Evolutionary conservation across 169 alveolate genomes (phyloP), one percentile per base, ranked within the genome.

Genomic region (Eimeria zaria): DNA sequence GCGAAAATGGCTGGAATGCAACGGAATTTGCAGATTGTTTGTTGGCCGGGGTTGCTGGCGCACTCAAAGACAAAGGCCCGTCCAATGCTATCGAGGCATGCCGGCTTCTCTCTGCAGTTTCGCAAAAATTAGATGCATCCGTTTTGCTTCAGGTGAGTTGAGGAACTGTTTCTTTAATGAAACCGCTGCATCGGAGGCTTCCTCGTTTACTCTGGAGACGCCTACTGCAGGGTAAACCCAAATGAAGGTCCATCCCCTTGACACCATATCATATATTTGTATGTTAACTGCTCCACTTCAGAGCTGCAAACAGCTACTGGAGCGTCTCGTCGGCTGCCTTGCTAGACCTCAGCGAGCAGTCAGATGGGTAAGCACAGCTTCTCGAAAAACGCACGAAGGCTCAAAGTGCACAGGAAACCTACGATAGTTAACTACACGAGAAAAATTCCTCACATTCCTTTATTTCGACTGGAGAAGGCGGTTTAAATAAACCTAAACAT

Each of bases 1-100:
- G 41, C 60, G 39, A 53, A 33, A 69, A 41, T 24, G 92, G 92
- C 36, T 85, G 92, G 92, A 41, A 85, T 48, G 92, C 92, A 85
- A 85, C 92, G 41, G 92, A 46, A 30, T 85, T 85, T 46, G 92
- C 92, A 58, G 92, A 85, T n/a, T 55, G 80, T n/a, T 53, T 85
- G 92, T 48, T 85, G 67, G 78, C 92, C 8, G 92, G 44, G 78
- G 78, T 85, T 85, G 53, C 92, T 3, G 81, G 93, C n/a, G 93
- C 93, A 22, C 60, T 87, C 48, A 60, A 62, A 41, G 93, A 87
- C 93, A 58, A 87, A 44, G 62, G 93, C 81, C 81, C 93, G 93
- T 60, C 93, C 83, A 87, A 87, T 39, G 93, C 83, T 60, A 62
- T 87, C n/a, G 93, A 87, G 93, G 93, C 93, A 22, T 87, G 93